Percentiles rank a stretch among this genome's conserved stretches.
These are phyloP conservation scores for Polygonum aviculare DNA, from an alignment of 148 eudicot species.

Conservation along the genomic window DNA sequence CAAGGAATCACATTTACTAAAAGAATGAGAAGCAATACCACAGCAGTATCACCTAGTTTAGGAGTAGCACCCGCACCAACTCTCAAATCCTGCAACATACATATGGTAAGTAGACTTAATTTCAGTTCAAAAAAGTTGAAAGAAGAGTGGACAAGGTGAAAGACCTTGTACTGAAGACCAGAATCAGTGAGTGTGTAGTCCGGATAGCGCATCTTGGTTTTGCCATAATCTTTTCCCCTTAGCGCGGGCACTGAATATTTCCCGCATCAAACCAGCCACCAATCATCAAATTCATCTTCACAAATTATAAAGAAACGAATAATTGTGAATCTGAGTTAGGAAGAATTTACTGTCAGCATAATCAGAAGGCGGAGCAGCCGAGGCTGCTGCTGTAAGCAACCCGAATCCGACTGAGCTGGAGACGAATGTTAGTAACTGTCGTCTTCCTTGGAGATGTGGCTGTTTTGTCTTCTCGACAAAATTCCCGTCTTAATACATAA, in stretches of 20 bases:
- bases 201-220: slow-evolving; percentile 88
- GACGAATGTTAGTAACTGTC: not conserved
- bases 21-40: slow-evolving; percentile 32
- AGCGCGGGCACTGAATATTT: slow-evolving; percentile 77
- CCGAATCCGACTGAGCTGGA: not conserved
- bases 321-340: not conserved
- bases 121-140: not conserved
- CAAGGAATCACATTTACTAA: not conserved
- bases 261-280: not conserved
- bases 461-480: not conserved
- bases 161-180: slow-evolving; percentile 91
- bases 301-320: not conserved
- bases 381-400: slow-evolving; percentile 7
- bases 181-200: slow-evolving; percentile 75
- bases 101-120: slow-evolving; percentile 4
- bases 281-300: not conserved
- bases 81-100: slow-evolving; percentile 72
- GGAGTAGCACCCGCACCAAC: slow-evolving; percentile 69
- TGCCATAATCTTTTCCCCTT: slow-evolving; percentile 93
- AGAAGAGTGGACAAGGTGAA: not conserved
- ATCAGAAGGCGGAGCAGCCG: slow-evolving; percentile 28
- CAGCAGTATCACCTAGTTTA: slow-evolving; percentile 69
- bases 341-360: slow-evolving; percentile 56
- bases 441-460: not conserved
- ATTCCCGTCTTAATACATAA: not conserved